Conservation (phyloP, 805 yeast genomes). For the Candida jianshihensis region DNA sequence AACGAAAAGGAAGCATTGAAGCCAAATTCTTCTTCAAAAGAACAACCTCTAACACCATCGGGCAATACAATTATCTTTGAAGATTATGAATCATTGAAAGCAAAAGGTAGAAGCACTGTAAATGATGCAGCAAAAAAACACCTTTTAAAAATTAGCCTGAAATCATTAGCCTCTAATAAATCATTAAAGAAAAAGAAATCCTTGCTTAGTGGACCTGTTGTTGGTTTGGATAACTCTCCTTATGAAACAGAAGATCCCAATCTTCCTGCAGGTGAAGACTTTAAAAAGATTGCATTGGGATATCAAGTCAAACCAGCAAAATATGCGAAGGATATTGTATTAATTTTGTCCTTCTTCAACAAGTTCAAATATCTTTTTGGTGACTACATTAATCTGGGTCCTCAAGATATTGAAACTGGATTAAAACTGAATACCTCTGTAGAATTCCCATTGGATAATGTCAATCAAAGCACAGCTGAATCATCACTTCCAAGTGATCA, state of each 20-base stretch:
- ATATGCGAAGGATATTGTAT: slow-evolving; percentile 17
- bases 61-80: slow-evolving; percentile 16
- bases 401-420: slow-evolving; percentile 22
- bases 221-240: slow-evolving; percentile 9
- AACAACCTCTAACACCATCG: not conserved
- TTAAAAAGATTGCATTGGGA: slow-evolving; percentile 18
- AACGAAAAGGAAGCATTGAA: no score
- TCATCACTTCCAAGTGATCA: not conserved
- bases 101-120: slow-evolving; percentile 19
- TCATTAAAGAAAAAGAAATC: slow-evolving; percentile 12
- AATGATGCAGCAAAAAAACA: slow-evolving; percentile 3
- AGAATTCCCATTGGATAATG: slow-evolving; percentile 11
- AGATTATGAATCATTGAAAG: slow-evolving; percentile 12
- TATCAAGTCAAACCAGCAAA: slow-evolving; percentile 19
- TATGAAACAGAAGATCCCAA: slow-evolving; percentile 8
- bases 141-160: not conserved
- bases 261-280: not conserved
- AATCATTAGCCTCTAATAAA: not conserved
- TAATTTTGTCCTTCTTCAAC: slow-evolving; percentile 14
- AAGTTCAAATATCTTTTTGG: slow-evolving; percentile 15
- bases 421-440: slow-evolving; percentile 9
- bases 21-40: no score
- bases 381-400: slow-evolving; percentile 16
- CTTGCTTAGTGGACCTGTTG: slow-evolving; percentile 17
- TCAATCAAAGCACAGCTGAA: slow-evolving; percentile 4